phyloP scores from a whole-genome alignment of 805 yeast genomes.

The Yamadazyma akitaensis region DNA sequence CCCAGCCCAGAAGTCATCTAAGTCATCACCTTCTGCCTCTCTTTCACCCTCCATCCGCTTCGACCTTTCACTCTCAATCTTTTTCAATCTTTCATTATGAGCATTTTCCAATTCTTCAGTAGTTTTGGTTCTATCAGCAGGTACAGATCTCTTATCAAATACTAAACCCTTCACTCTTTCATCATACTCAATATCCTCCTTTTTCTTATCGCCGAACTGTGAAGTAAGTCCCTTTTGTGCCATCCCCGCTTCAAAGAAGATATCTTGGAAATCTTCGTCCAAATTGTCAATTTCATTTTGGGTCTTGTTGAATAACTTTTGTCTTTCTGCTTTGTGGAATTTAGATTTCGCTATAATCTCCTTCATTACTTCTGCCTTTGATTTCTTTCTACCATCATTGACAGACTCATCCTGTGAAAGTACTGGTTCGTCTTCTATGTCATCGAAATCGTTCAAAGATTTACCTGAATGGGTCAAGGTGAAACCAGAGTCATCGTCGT shows the following conservation, averaged over 20 bases:
- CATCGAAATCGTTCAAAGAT: slow-evolving; percentile 46
- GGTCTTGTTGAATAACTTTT: slow-evolving; percentile 55
- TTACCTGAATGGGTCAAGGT: slow-evolving; percentile 79
- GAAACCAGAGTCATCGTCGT: slow-evolving; percentile 39
- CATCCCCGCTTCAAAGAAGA: slow-evolving; percentile 51
- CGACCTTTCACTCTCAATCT: slow-evolving; percentile 63
- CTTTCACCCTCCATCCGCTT: slow-evolving; percentile 72
- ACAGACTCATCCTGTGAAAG: slow-evolving; percentile 38
- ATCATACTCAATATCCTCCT: slow-evolving; percentile 55
- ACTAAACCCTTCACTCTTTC: slow-evolving; percentile 62
- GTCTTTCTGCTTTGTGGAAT: slow-evolving; percentile 72
- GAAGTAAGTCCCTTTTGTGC: slow-evolving; percentile 17
- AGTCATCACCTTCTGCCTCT: slow-evolving; percentile 63
- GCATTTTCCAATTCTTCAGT: slow-evolving; percentile 65
- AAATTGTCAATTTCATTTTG: slow-evolving; percentile 62
- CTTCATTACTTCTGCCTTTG: slow-evolving; percentile 82
- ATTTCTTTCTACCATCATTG: slow-evolving; percentile 49
- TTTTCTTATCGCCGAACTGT: slow-evolving; percentile 28
- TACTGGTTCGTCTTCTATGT: slow-evolving; percentile 29
- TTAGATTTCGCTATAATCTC: slow-evolving; percentile 83
- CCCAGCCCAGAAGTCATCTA: slow-evolving; percentile 63
- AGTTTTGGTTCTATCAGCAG: slow-evolving; percentile 78
- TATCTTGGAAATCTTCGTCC: slow-evolving; percentile 71
- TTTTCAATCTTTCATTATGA: slow-evolving; percentile 54
- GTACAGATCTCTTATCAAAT: slow-evolving; percentile 72